Evolutionary conservation across 2,329 filamentous ascomycete genomes (phyloP), one percentile per base, ranked within the genome.

Genomic region (Cryphonectria naterciae): DNA sequence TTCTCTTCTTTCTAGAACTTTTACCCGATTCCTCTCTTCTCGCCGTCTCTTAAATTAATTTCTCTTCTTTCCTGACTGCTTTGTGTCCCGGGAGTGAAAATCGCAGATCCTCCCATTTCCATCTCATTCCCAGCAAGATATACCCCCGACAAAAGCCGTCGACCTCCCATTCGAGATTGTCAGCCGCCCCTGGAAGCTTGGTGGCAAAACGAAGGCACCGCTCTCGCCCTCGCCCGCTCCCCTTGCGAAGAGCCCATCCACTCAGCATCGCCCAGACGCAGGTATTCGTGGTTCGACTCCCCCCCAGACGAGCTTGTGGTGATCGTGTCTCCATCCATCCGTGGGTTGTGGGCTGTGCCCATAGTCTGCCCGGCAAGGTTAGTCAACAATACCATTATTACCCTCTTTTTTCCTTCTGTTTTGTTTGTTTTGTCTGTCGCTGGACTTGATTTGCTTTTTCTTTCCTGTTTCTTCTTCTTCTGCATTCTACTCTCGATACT

Each of bases 351-450:
- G 46, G 46, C 46, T 49, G 46, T 49, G 52, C 8, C 15, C 2
- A 32, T 60, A 32, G 28, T 35, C 56, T 60, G 17, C 28, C 46
- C 46, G n/a, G 54, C 58, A 61, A 28, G 69, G 65, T 70, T 61
- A 68, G 69, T 70, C 60, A 41, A 70, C 61, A 39, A 68, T 68
- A 39, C 60, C 65, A 32, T 70, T 70, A 46, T 41, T 54, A 68
- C 41, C 58, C 52, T 62, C 17, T 37, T 39, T 39, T 62, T 35
- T 19, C 35, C 17, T 58, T 62, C 22, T 62, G 28, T 62, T 39
- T 62, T 39, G 32, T 62, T 35, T 43, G n/a, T n/a, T 19, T 43
- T 43, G 6, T 41, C 4, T 25, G 58, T 35, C 32, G 7, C 15
- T 39, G 35, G 32, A 28, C n/a, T 19, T 17, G 32, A 39, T 19